Conservation (phyloP, 2,329 filamentous ascomycete genomes). For the Colletotrichum neosansevieriae region DNA sequence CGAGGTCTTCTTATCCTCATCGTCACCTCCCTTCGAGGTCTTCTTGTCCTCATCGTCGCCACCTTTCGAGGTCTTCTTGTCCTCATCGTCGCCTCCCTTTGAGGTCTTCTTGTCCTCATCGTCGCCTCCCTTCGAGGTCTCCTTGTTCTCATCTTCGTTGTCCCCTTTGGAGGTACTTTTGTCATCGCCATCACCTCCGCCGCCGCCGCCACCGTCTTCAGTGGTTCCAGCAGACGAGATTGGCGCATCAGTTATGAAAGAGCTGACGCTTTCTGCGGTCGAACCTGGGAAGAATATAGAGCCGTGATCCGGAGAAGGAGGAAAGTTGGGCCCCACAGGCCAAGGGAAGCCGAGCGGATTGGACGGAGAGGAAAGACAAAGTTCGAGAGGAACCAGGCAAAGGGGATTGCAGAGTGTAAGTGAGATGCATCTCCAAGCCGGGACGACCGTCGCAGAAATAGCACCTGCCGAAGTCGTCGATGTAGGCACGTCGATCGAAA, state of each 20-base stretch:
- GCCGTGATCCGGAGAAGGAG: background rate
- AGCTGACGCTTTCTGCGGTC: background rate
- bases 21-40: background rate
- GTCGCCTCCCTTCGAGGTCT: background rate
- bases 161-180: background rate
- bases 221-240: background rate
- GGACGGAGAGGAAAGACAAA: background rate
- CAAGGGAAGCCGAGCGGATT: conserved; percentile 21
- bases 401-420: conserved; percentile 11
- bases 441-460: background rate
- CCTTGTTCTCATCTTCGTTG: background rate
- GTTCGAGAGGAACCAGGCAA: conserved; percentile 22
- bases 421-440: conserved; percentile 33
- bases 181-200: background rate
- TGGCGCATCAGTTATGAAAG: background rate
- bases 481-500: conserved; percentile 26
- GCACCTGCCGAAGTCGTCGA: background rate
- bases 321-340: background rate
- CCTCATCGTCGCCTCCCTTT: background rate
- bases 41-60: background rate
- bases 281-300: background rate
- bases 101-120: background rate
- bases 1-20: background rate
- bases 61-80: rapidly evolving
- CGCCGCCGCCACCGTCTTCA: background rate